Base-by-base conservation (phyloP, 2,329 filamentous ascomycete genomes). In the Fusarium sp. region DNA sequence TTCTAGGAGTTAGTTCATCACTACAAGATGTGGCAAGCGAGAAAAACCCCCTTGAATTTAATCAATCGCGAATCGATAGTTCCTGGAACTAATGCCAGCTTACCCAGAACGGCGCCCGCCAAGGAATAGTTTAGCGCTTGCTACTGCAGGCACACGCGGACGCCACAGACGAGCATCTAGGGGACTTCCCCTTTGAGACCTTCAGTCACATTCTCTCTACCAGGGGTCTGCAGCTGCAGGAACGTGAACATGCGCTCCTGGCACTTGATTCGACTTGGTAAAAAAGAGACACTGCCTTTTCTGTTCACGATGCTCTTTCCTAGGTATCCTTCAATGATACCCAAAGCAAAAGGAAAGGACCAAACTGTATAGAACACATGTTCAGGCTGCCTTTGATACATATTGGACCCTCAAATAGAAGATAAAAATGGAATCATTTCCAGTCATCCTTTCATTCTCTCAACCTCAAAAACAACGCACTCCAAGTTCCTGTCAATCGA, bases 41-140 rank as follows among this genome's bases (percentile, higher is more conserved):
- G 32, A 41, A 24, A 30, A 41, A 29, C 37, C 46, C 44, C 49
- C 47, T 61, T 40, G 52, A 13, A 25, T n/a, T 70, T 64, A 55
- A 55, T 27, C 29, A 48, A 22, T 54, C 56, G 27, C 45, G 62
- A 62, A 67, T 67, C 71, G 65, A 74, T 74, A 74, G 71, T 74
- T 27, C 64, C 67, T 68, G 57, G 42, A 66, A 60, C 73, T 75
- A 75, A 32, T 29, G 24, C 40, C 32, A 52, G 41, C 49, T 46
- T 61, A 22, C 37, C 51, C 57, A 40, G 30, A 42, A 37, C 57
- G 54, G 57, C 56, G 40, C 41, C 14, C 37, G 25, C 44, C 45
- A 62, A 25, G 32, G 27, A 22, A 51, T 37, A 32, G 27, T 32
- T n/a, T 46, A 29, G 46, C 57, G 57, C 42, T 52, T 52, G n/a